These are phyloP conservation scores for Phylloporus rhodoxanthus DNA, from an alignment of 768 basidiomycete genomes.

Conservation along the genomic window DNA sequence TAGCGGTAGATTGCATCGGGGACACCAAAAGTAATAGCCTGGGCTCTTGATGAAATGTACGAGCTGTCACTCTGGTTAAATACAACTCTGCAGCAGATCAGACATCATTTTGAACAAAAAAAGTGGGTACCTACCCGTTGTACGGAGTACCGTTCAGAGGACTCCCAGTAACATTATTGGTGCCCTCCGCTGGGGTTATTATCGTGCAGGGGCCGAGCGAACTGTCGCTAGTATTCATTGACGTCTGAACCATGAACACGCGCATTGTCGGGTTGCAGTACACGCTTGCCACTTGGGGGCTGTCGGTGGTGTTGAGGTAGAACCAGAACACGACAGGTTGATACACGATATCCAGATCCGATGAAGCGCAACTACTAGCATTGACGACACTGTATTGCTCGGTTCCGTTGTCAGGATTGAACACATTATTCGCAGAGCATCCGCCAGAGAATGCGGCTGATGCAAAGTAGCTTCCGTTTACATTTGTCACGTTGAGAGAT, in stretches of 20 bases:
- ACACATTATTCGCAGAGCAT: conserved; percentile 37
- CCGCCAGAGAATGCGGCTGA: conserved; percentile 42
- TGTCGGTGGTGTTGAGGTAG: conserved; percentile 35
- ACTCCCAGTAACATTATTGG: conserved; percentile 49
- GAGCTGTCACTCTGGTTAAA: conserved; percentile 34
- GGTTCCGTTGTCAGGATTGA: conserved; percentile 34
- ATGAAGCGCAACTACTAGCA: conserved; percentile 27
- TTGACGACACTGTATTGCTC: conserved; percentile 49
- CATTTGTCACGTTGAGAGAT: conserved; percentile 21
- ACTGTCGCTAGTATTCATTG: conserved; percentile 40
- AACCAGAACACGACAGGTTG: conserved; percentile 69
- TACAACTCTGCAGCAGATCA: conserved; percentile 32
- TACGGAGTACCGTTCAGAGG: conserved; percentile 43
- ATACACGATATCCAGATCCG: conserved; percentile 32
- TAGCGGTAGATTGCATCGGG: conserved; percentile 55
- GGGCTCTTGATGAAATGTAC: conserved; percentile 49
- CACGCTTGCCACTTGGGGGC: conserved; percentile 41
- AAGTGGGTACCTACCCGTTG: conserved; percentile 45
- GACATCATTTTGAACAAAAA: background rate
- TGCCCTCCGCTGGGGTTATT: conserved; percentile 23
- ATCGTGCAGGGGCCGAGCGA: conserved; percentile 35
- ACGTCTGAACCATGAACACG: conserved; percentile 38
- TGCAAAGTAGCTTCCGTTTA: conserved; percentile 32
- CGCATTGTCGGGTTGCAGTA: conserved; percentile 54
- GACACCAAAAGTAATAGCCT: conserved; percentile 45